Percentiles rank a stretch among this genome's conserved stretches.
Evolutionary conservation across 257 asterid species (phyloP).

Genomic region (Scutellaria galericulata): DNA sequence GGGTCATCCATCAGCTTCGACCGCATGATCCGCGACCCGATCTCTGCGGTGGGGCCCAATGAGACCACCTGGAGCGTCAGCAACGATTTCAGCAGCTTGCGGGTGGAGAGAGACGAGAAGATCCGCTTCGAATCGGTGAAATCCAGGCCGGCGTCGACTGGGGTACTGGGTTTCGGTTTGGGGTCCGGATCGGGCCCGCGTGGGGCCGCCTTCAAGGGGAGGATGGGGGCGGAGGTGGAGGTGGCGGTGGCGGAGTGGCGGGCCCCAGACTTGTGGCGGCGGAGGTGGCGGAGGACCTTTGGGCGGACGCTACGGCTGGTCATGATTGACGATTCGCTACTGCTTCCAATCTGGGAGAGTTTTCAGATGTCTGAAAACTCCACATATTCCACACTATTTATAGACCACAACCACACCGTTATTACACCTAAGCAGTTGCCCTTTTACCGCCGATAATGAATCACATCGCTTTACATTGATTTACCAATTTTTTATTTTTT

Average conservation of each 20-base stretch:
- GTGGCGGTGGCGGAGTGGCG: conserved; percentile 42
- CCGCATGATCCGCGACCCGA: conserved; percentile 57
- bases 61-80: conserved; percentile 52
- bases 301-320: conserved; percentile 46
- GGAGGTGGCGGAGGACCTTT: conserved; percentile 44
- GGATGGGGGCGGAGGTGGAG: conserved; percentile 30
- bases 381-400: too few relatives aligned
- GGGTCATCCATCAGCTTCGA: conserved; percentile 54
- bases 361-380: too few relatives aligned
- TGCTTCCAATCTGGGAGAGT: not conserved
- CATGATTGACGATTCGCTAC: conserved; percentile 41
- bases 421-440: too few relatives aligned
- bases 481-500: too few relatives aligned
- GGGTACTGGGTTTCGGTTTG: not conserved
- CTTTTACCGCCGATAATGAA: too few relatives aligned
- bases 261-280: conserved; percentile 48
- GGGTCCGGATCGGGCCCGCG: conserved; percentile 7
- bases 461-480: too few relatives aligned
- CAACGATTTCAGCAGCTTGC: conserved; percentile 53
- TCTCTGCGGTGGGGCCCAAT: conserved; percentile 52
- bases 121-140: conserved; percentile 44
- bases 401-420: too few relatives aligned
- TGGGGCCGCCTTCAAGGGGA: not conserved
- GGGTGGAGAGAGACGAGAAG: conserved; percentile 53
- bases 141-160: not conserved